These are phyloP conservation scores for Macrolepiota dolichaula DNA, from an alignment of 768 basidiomycete species.

Conservation along the genomic window DNA sequence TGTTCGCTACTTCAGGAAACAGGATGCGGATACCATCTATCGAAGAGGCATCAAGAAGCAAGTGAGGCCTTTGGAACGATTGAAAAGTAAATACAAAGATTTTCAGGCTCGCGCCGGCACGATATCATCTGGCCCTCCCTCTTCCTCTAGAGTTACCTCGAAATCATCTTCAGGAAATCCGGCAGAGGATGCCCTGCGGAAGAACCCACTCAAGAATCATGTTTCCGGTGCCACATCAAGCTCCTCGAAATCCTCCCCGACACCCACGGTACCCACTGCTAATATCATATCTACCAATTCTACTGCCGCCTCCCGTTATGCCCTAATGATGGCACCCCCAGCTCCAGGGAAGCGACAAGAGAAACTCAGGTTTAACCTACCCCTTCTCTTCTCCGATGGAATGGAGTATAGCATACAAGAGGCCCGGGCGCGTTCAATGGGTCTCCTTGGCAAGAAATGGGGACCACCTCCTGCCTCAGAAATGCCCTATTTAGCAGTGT, in stretches of 20 bases:
- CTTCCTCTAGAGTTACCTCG: slow-evolving; percentile 23
- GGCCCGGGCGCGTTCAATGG: slow-evolving; percentile 77
- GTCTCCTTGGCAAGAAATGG: slow-evolving; percentile 84
- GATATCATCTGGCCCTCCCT: slow-evolving; percentile 26
- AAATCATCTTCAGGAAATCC: slow-evolving; percentile 7
- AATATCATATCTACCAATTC: slow-evolving; percentile 29
- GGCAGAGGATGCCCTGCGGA: slow-evolving; percentile 8
- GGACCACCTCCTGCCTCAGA: slow-evolving; percentile 54
- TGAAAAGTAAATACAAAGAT: slow-evolving; percentile 78
- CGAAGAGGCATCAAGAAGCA: slow-evolving; percentile 76
- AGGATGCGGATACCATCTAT: slow-evolving; percentile 81
- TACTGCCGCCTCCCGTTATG: slow-evolving; percentile 54
- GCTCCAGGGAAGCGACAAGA: slow-evolving; percentile 69
- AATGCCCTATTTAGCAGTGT: slow-evolving; percentile 24
- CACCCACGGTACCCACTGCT: slow-evolving; percentile 23
- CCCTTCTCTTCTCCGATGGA: slow-evolving; percentile 68
- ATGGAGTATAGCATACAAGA: slow-evolving; percentile 86
- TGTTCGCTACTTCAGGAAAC: slow-evolving; percentile 39
- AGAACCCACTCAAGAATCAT: slow-evolving; percentile 10
- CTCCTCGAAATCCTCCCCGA: slow-evolving; percentile 16
- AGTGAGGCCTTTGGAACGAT: slow-evolving; percentile 78
- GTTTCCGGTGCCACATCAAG: slow-evolving; percentile 7
- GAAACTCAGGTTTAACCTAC: slow-evolving; percentile 64
- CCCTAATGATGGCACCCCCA: slow-evolving; percentile 69
- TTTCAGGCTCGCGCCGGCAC: slow-evolving; percentile 65